Percentiles rank a stretch among this genome's conserved stretches.
These are phyloP conservation scores for Phylloporus rhodoxanthus DNA, from an alignment of 768 basidiomycete genomes.

Conservation along the genomic window DNA sequence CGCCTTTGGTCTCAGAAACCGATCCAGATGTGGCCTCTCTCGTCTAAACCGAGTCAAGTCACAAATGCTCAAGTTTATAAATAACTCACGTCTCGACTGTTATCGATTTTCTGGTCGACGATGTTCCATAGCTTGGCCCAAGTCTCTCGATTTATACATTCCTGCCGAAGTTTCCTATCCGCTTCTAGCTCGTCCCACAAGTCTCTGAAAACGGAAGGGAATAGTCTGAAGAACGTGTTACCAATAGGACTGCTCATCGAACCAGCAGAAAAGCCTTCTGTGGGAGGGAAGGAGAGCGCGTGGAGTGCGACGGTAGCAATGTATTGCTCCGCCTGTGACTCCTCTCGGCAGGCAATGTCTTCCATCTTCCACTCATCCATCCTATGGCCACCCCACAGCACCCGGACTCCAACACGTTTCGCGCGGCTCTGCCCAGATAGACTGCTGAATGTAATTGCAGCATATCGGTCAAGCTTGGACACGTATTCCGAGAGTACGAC, in stretches of 20 bases:
- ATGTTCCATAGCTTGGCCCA: conserved; percentile 69
- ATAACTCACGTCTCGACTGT: conserved; percentile 36
- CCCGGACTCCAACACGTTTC: conserved; percentile 61
- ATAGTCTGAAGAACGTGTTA: conserved; percentile 64
- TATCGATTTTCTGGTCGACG: conserved; percentile 53
- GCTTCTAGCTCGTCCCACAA: conserved; percentile 88
- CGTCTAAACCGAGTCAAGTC: conserved; percentile 12
- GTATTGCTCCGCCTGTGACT: conserved; percentile 83
- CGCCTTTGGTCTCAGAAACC: conserved; percentile 12
- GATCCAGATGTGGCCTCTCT: conserved; percentile 18
- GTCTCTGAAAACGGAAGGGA: conserved; percentile 82
- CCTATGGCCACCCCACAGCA: conserved; percentile 66
- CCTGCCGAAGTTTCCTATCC: conserved; percentile 53
- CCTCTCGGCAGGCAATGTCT: conserved; percentile 73
- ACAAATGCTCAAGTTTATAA: background rate
- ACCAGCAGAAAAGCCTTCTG: conserved; percentile 60
- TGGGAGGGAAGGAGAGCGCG: conserved; percentile 58
- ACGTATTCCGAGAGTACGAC: conserved; percentile 62
- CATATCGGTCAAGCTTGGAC: conserved; percentile 64
- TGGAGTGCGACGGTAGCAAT: conserved; percentile 83
- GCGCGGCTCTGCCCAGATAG: conserved; percentile 72
- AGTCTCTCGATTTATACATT: conserved; percentile 55
- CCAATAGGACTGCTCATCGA: conserved; percentile 39
- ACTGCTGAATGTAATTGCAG: conserved; percentile 59
- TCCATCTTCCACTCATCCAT: conserved; percentile 75